Percentiles rank a stretch among this genome's conserved stretches.
Conservation (phyloP, 352 stramenopile genomes). For the Globisporangium emineosum region DNA sequence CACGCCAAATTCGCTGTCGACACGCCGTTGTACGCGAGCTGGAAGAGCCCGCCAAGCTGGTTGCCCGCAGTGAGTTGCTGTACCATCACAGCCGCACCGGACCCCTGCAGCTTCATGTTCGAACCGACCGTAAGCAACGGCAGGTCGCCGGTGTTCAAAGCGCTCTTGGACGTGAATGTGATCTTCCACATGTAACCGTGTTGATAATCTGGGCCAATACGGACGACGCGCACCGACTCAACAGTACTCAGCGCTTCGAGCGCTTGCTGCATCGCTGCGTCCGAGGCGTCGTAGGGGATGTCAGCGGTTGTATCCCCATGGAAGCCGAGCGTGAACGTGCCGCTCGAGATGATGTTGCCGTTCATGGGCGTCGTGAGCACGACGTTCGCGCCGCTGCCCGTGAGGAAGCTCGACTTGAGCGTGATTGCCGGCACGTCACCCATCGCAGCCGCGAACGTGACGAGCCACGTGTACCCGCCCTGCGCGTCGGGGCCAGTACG, state of each 20-base stretch:
- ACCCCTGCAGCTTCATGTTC: slow-evolving; percentile 34
- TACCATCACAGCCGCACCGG: slow-evolving; percentile 36
- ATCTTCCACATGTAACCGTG: slow-evolving; percentile 71
- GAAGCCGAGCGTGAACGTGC: slow-evolving; percentile 92
- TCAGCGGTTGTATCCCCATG: slow-evolving; percentile 84
- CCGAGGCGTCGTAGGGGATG: slow-evolving; percentile 80
- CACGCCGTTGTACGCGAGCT: slow-evolving; percentile 37
- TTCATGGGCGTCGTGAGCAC: slow-evolving; percentile 52
- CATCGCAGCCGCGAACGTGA: slow-evolving; percentile 79
- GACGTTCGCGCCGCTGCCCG: slow-evolving; percentile 65
- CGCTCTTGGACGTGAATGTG: slow-evolving; percentile 65
- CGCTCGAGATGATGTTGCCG: slow-evolving; percentile 68
- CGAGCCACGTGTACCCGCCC: slow-evolving; percentile 90
- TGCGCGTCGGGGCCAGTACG: slow-evolving; percentile 69
- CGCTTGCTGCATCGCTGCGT: slow-evolving; percentile 52
- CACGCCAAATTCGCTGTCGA: slow-evolving; percentile 74
- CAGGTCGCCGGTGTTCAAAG: slow-evolving; percentile 57
- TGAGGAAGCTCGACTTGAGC: slow-evolving; percentile 66
- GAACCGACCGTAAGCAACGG: slow-evolving; percentile 44
- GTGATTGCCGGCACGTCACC: slow-evolving; percentile 58
- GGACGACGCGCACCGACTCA: slow-evolving; percentile 58
- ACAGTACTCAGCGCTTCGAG: slow-evolving; percentile 59
- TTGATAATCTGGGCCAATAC: slow-evolving; percentile 50
- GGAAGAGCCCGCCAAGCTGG: slow-evolving; percentile 66
- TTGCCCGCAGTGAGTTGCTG: slow-evolving; percentile 45